A percentile compares a stretch with the other conserved stretches of the same genome.
phyloP scores from a whole-genome alignment of 768 basidiomycete genomes.

The Termitomyces sp. region DNA sequence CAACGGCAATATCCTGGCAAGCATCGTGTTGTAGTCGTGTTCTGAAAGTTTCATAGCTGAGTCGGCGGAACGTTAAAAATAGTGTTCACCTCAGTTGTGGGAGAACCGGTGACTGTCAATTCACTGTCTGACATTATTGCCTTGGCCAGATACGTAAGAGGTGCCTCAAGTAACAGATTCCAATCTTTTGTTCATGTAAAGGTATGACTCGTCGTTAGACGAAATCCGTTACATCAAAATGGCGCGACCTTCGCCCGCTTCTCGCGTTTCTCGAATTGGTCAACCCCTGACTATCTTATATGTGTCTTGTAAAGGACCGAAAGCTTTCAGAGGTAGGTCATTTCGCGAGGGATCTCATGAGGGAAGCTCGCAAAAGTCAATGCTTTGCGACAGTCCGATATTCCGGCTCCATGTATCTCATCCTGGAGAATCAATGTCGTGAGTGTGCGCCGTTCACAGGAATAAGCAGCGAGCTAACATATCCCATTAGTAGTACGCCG shows the following conservation, averaged over 20 bases:
- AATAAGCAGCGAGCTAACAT: slow-evolving; percentile 70
- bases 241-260: slow-evolving; percentile 68
- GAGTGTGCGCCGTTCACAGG: slow-evolving; percentile 84
- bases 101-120: not conserved
- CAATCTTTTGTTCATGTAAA: not conserved
- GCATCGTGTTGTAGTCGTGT: slow-evolving; percentile 11
- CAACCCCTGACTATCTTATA: slow-evolving; percentile 58
- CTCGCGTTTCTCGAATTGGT: slow-evolving; percentile 55
- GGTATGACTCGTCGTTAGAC: slow-evolving; percentile 4
- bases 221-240: slow-evolving; percentile 59
- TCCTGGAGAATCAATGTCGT: slow-evolving; percentile 86
- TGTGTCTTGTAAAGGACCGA: slow-evolving; percentile 50
- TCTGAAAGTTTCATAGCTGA: not conserved
- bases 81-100: slow-evolving; percentile 1
- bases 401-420: slow-evolving; percentile 78
- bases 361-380: slow-evolving; percentile 90
- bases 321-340: slow-evolving; percentile 33
- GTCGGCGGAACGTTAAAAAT: not conserved
- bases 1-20: not conserved
- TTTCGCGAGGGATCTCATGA: slow-evolving; percentile 77
- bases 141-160: not conserved
- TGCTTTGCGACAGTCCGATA: slow-evolving; percentile 87
- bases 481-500: slow-evolving; percentile 14
- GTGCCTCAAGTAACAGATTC: no score
- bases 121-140: not conserved